Evolutionary conservation across 2,329 filamentous ascomycete genomes (phyloP).

Genomic region (Whalleya microplaca): DNA sequence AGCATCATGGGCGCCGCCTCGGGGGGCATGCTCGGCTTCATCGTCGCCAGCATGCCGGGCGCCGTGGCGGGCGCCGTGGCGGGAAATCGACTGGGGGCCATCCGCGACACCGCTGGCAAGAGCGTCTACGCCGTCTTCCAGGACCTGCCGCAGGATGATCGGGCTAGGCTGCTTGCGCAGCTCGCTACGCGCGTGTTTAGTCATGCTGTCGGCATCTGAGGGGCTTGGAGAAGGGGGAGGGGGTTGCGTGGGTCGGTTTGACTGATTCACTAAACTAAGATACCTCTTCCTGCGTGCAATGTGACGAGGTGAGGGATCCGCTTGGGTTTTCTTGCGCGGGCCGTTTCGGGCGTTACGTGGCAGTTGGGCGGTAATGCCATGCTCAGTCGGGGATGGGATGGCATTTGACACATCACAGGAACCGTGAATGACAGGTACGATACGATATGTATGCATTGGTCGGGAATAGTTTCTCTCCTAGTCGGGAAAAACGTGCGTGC

Average conservation of each 20-base stretch:
- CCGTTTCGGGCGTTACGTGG: too few relatives aligned
- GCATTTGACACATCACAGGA: neutral
- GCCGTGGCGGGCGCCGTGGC: constrained; percentile 88
- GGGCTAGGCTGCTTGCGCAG: constrained; percentile 79
- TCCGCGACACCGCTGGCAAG: constrained; percentile 90
- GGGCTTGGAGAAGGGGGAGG: too few relatives aligned
- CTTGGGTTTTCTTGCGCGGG: neutral
- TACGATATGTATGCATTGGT: neutral
- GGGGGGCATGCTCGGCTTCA: constrained; percentile 91
- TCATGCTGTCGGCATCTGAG: constrained; percentile 66
- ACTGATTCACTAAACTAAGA: neutral
- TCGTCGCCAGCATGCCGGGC: constrained; percentile 89
- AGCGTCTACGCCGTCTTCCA: constrained; percentile 91
- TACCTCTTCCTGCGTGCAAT: neutral
- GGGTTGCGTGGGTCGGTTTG: neutral
- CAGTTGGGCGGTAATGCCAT: neutral
- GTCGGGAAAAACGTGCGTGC: neutral
- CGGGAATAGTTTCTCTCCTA: neutral
- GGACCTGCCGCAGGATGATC: constrained; percentile 82
- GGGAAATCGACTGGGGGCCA: constrained; percentile 86
- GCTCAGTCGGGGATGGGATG: neutral
- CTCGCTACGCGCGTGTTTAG: constrained; percentile 86
- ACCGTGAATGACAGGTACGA: neutral
- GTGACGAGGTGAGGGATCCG: neutral
- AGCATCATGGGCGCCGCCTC: constrained; percentile 80